These are phyloP conservation scores for Lepiota subincarnata DNA, from an alignment of 768 basidiomycete genomes.

Conservation along the genomic window DNA sequence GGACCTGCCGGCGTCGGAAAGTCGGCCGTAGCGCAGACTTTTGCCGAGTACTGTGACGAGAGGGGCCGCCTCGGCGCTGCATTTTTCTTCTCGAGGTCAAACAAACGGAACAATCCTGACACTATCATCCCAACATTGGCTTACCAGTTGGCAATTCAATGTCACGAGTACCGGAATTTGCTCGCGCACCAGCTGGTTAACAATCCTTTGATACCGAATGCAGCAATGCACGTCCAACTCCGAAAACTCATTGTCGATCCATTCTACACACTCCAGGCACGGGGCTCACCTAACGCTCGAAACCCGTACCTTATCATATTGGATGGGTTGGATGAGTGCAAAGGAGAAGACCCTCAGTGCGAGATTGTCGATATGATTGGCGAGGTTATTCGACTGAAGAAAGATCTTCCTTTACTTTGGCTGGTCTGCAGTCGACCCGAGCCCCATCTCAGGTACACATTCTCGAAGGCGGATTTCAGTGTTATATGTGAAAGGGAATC, in stretches of 20 bases:
- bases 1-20: constrained; percentile 9
- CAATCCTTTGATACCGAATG: no score
- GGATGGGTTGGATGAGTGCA: no score
- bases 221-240: no score
- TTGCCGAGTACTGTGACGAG: not conserved
- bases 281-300: no score
- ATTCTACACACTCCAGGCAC: no score
- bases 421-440: not conserved
- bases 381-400: not conserved
- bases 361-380: no score
- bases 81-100: constrained; percentile 5
- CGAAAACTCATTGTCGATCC: no score
- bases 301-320: no score
- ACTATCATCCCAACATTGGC: not conserved
- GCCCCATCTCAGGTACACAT: not conserved
- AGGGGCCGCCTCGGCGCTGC: not conserved
- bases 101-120: not conserved
- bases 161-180: no score
- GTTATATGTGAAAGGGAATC: not conserved
- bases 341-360: no score
- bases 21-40: constrained; percentile 1
- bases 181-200: no score
- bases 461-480: not conserved
- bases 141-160: not conserved
- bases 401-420: not conserved